Percentiles rank a stretch among this genome's conserved stretches.
phyloP scores from a whole-genome alignment of 164 flowering plant species.

The Vitis rupestris region DNA sequence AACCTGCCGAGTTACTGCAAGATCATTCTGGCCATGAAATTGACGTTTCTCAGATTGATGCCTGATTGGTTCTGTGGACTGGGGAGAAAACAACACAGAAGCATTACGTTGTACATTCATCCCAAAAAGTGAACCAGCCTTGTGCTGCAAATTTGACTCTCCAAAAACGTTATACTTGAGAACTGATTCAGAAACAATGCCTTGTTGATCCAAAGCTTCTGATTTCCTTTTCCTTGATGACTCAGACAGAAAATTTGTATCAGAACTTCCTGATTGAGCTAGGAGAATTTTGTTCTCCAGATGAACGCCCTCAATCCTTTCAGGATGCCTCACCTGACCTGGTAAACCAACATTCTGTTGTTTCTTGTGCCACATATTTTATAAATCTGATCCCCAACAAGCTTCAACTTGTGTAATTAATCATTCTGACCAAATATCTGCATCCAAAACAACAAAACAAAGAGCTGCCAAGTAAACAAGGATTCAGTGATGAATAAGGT shows the following conservation, averaged over 20 bases:
- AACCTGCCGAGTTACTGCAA: slow-evolving; percentile 10
- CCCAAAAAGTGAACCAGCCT: slow-evolving; percentile 6
- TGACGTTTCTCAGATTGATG: slow-evolving; percentile 15
- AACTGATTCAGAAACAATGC: slow-evolving; percentile 7
- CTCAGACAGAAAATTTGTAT: slow-evolving; percentile 10
- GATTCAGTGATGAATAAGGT: background rate
- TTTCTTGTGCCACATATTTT: slow-evolving; percentile 20
- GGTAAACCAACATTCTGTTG: background rate
- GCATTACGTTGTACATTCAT: slow-evolving; percentile 13
- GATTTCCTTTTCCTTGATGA: slow-evolving; percentile 34
- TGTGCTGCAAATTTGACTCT: slow-evolving; percentile 15
- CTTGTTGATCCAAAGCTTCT: slow-evolving; percentile 13
- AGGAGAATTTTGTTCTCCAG: slow-evolving; percentile 9
- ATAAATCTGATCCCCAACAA: background rate
- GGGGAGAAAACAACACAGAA: slow-evolving; percentile 5
- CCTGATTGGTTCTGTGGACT: slow-evolving; percentile 5
- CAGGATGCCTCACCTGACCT: background rate
- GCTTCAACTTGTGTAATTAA: background rate
- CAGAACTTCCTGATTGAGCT: slow-evolving; percentile 16
- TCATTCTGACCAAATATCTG: background rate
- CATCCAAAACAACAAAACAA: background rate
- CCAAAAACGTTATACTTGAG: slow-evolving; percentile 3
- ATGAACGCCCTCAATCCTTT: slow-evolving; percentile 9
- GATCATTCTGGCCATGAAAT: slow-evolving; percentile 6
- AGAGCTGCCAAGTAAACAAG: background rate